These are phyloP conservation scores for Psidium guajava DNA, from an alignment of 345 rosid genomes.

Conservation along the genomic window DNA sequence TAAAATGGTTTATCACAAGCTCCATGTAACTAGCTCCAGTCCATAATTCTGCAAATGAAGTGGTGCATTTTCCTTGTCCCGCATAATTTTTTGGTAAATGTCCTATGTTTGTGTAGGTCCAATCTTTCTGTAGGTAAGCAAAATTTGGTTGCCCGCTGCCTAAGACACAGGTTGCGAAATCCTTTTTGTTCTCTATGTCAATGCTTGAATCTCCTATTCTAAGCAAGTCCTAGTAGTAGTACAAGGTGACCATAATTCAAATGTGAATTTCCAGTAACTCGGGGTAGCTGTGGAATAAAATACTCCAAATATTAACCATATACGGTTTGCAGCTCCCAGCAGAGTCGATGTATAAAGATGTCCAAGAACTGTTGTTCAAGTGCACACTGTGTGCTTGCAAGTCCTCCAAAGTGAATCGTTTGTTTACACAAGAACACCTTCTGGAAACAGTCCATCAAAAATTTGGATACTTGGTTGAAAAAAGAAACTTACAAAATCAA, in stretches of 20 bases:
- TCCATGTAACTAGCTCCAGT: background rate
- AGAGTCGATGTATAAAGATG: background rate
- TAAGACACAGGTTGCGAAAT: background rate
- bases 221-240: background rate
- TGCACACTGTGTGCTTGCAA: background rate
- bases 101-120: background rate
- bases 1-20: background rate
- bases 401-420: background rate
- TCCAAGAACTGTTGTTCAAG: background rate
- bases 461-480: background rate
- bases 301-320: background rate
- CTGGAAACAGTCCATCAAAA: background rate
- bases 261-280: background rate
- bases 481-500: background rate
- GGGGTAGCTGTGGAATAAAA: background rate
- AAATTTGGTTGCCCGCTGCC: background rate
- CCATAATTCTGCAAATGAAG: background rate
- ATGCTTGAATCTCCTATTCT: background rate
- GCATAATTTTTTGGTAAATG: background rate
- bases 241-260: background rate
- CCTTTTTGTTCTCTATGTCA: background rate
- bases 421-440: background rate
- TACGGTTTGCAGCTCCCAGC: background rate
- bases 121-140: background rate
- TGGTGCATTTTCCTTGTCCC: background rate